Conservation (phyloP, 768 basidiomycete species). For the Leccinum pellstonianum region DNA sequence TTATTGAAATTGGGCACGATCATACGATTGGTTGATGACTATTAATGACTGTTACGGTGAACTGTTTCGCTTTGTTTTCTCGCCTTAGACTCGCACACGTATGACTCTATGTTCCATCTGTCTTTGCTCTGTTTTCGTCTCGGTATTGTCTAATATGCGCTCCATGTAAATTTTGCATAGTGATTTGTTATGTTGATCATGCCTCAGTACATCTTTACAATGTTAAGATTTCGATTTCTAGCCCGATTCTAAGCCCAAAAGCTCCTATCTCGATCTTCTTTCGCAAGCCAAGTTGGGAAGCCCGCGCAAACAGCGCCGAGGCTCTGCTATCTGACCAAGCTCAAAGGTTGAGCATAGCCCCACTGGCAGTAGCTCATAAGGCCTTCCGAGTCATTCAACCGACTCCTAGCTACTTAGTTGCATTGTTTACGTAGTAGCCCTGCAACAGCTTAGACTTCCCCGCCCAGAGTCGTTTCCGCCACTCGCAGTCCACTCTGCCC, state of each 20-base stretch:
- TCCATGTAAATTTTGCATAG: neutral
- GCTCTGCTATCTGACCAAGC: neutral
- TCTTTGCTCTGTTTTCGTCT: neutral
- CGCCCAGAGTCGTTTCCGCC: neutral
- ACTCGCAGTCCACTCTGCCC: neutral
- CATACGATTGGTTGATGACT: neutral
- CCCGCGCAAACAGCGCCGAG: neutral
- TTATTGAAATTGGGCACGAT: neutral
- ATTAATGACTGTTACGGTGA: neutral
- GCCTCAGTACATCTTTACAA: no score
- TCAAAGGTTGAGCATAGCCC: neutral
- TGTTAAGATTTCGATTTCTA: neutral
- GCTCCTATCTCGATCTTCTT: neutral
- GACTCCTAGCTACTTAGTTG: neutral
- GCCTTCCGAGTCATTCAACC: neutral
- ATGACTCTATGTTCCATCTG: neutral
- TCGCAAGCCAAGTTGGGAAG: neutral
- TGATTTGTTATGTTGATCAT: neutral
- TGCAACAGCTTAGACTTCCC: neutral
- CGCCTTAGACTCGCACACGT: neutral
- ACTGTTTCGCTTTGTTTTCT: conserved; percentile 7
- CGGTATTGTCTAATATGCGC: neutral
- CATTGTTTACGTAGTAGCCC: neutral
- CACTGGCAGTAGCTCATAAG: neutral
- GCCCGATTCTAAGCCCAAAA: neutral